phyloP scores from a whole-genome alignment of 2,329 filamentous ascomycete genomes.

The Knufia petricola region DNA sequence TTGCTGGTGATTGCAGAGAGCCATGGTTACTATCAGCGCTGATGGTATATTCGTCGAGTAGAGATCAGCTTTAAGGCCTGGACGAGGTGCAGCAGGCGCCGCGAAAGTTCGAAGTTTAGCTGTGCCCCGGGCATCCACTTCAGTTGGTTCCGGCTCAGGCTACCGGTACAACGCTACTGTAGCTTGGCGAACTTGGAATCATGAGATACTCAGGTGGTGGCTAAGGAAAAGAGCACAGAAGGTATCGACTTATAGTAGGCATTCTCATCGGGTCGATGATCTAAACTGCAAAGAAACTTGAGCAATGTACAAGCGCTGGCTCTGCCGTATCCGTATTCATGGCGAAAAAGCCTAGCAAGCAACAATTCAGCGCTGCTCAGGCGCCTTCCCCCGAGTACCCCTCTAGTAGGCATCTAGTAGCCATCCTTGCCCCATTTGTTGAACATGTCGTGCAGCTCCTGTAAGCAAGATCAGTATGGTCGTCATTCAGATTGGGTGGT shows the following conservation, averaged over 20 bases:
- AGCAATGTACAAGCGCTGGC: conserved; percentile 1
- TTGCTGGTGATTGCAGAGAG: background rate
- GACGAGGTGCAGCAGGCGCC: background rate
- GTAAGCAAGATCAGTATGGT: conserved; percentile 11
- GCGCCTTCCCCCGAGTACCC: background rate
- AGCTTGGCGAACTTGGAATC: background rate
- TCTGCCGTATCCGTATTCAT: too few relatives aligned
- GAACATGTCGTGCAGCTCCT: conserved; percentile 91
- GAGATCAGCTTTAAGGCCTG: too few relatives aligned
- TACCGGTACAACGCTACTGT: too few relatives aligned
- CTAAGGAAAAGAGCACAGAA: too few relatives aligned
- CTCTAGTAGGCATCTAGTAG: conserved; percentile 43
- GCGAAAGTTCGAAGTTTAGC: background rate
- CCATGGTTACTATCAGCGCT: background rate
- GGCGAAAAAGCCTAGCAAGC: background rate
- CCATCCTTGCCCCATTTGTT: conserved; percentile 99
- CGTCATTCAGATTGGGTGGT: background rate
- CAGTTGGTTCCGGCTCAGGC: background rate
- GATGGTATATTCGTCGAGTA: background rate
- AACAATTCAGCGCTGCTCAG: background rate
- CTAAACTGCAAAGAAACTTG: conserved; percentile 8
- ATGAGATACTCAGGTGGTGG: background rate
- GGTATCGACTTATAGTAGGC: background rate
- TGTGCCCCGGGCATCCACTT: background rate
- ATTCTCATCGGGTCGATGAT: background rate